phyloP scores from a whole-genome alignment of 2,329 filamentous ascomycete species.

The Paraphoma chrysanthemicola region DNA sequence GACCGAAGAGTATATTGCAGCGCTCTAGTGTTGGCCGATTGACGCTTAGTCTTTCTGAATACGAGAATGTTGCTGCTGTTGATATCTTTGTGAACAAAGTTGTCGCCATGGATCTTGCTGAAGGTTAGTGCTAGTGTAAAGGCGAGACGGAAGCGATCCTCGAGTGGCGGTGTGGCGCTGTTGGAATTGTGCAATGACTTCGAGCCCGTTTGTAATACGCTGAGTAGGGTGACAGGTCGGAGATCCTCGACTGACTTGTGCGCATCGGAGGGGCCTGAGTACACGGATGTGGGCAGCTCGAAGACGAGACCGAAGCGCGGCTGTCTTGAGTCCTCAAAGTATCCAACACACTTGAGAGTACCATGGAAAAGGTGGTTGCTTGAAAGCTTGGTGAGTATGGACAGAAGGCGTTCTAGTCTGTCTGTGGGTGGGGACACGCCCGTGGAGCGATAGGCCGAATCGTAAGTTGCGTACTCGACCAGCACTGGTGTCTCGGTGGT shows the following conservation, averaged over 20 bases:
- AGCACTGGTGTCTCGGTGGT: constrained; percentile 62
- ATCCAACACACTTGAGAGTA: constrained; percentile 67
- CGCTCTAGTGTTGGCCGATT: constrained; percentile 52
- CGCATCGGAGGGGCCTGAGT: constrained; percentile 61
- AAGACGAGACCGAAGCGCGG: constrained; percentile 76
- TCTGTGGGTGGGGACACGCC: constrained; percentile 56
- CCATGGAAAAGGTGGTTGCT: constrained; percentile 44
- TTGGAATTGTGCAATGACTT: constrained; percentile 52
- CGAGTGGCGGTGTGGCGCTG: constrained; percentile 61
- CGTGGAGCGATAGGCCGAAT: constrained; percentile 55
- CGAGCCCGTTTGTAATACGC: constrained; percentile 54
- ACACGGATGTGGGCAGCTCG: constrained; percentile 67
- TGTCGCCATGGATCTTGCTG: constrained; percentile 74
- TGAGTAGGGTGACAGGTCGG: constrained; percentile 55
- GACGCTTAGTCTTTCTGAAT: constrained; percentile 56
- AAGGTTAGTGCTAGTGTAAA: constrained; percentile 75
- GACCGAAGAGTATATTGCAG: constrained; percentile 65
- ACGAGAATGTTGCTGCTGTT: constrained; percentile 73
- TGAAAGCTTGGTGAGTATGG: constrained; percentile 37
- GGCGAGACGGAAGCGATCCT: constrained; percentile 78
- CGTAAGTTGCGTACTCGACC: constrained; percentile 70
- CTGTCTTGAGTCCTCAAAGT: constrained; percentile 77
- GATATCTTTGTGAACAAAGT: constrained; percentile 75
- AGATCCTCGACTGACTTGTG: constrained; percentile 49
- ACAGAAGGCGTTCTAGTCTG: constrained; percentile 51